Conservation (phyloP, 352 stramenopile species). For the Pythium sukuiense region DNA sequence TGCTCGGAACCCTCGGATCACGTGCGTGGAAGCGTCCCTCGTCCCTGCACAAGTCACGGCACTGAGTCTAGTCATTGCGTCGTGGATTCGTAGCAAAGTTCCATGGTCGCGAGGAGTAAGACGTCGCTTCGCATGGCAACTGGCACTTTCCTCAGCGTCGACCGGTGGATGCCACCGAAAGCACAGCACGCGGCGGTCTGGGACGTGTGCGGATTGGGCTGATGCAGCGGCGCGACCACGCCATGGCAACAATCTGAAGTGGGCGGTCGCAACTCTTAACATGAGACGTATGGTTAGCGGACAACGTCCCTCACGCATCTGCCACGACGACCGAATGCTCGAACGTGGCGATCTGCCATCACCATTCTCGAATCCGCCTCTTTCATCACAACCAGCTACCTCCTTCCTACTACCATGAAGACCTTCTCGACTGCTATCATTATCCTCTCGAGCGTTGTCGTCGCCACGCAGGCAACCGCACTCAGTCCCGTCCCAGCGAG, state of each 20-base stretch:
- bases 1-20: neutral
- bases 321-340: neutral
- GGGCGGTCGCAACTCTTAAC: neutral
- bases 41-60: neutral
- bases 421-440: neutral
- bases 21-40: neutral
- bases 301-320: neutral
- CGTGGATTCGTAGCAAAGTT: neutral
- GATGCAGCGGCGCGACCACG: too few species aligned
- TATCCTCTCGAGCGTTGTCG: neutral
- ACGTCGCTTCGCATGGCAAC: neutral
- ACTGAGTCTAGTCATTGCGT: neutral
- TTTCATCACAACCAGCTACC: neutral
- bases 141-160: neutral
- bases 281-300: neutral
- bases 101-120: neutral
- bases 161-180: neutral
- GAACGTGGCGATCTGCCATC: neutral
- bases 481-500: neutral
- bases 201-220: neutral
- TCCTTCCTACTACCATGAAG: conserved; percentile 8
- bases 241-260: neutral
- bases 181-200: neutral
- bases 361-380: neutral
- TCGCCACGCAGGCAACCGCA: neutral